These are phyloP conservation scores for Aspergillus taichungensis DNA, from an alignment of 495 filamentous ascomycete genomes.

Conservation along the genomic window DNA sequence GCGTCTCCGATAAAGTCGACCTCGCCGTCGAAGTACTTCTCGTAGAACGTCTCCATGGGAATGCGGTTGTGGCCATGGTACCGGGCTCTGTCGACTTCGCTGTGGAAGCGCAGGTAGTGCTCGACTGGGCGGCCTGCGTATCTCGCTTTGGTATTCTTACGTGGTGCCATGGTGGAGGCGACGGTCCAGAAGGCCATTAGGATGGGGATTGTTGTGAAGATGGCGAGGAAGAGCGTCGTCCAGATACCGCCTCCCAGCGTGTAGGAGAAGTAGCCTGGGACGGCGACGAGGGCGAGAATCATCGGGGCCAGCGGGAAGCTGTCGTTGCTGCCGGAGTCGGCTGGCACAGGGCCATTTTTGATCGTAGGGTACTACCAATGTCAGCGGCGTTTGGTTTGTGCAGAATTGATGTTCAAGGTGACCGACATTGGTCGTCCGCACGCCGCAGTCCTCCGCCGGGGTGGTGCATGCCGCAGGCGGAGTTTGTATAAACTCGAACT, in stretches of 20 bases:
- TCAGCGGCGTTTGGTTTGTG: too few species aligned
- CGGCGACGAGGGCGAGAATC: conserved; percentile 43
- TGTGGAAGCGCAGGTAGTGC: conserved; percentile 79
- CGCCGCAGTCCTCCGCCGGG: too few species aligned
- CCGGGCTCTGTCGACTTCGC: conserved; percentile 57
- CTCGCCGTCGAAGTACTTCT: conserved; percentile 81
- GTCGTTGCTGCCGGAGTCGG: conserved; percentile 62
- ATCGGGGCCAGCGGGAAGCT: conserved; percentile 61
- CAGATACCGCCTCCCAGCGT: conserved; percentile 63
- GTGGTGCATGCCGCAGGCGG: too few species aligned
- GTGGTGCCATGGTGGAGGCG: conserved; percentile 55
- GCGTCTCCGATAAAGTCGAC: conserved; percentile 81
- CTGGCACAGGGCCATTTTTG: conserved; percentile 72
- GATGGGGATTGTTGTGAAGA: conserved; percentile 58
- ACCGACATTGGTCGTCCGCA: too few species aligned
- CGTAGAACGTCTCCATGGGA: conserved; percentile 77
- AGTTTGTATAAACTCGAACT: too few species aligned
- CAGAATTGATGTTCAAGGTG: too few species aligned
- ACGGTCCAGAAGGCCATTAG: conserved; percentile 64
- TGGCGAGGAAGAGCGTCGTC: conserved; percentile 60
- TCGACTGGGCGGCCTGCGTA: conserved; percentile 72
- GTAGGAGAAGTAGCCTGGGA: conserved; percentile 61
- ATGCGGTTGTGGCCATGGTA: conserved; percentile 75
- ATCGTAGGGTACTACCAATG: conserved; percentile 58
- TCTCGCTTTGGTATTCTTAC: conserved; percentile 70